Conservation (phyloP, 2,329 filamentous ascomycete species). For the Colletotrichum sp. region DNA sequence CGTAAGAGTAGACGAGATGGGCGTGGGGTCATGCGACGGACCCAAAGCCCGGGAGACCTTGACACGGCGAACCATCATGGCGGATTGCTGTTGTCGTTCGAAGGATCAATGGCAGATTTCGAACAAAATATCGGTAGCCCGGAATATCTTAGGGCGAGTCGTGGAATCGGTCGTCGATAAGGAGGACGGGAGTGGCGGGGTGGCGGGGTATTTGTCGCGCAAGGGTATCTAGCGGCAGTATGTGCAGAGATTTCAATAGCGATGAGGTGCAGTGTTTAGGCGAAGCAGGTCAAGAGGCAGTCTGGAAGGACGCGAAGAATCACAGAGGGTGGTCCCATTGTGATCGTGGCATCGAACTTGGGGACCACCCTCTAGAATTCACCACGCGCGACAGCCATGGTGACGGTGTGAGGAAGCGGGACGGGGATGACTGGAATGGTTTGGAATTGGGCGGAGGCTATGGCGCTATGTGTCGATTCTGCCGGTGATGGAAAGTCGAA, state of each 20-base stretch:
- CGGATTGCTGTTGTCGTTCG: not conserved
- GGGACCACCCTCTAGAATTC: conserved; percentile 60
- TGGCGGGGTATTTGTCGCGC: conserved; percentile 4
- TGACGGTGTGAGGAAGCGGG: not conserved
- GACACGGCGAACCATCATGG: conserved; percentile 25
- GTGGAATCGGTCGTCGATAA: not conserved
- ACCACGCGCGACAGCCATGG: conserved; percentile 40
- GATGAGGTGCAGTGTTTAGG: not conserved
- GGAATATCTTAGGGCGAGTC: not conserved
- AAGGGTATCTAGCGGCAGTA: conserved; percentile 1
- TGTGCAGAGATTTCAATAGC: conserved; percentile 16
- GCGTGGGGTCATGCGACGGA: conserved; percentile 16
- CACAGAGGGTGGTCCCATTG: conserved; percentile 63
- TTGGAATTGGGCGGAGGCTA: not conserved
- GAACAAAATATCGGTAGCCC: not conserved
- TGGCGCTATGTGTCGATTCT: not conserved
- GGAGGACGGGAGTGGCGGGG: conserved; percentile 3
- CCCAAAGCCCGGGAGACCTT: conserved; percentile 36
- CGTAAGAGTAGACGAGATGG: conserved; percentile 30
- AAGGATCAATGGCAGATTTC: not conserved
- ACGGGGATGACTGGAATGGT: not conserved
- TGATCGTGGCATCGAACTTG: conserved; percentile 44
- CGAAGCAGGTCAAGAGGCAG: conserved; percentile 1
- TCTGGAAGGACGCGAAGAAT: conserved; percentile 37
- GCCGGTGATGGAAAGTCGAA: not conserved